Percentiles rank a stretch among this genome's conserved stretches.
These are phyloP conservation scores for Quercus lobata DNA, from an alignment of 331 rosid species.

Conservation along the genomic window DNA sequence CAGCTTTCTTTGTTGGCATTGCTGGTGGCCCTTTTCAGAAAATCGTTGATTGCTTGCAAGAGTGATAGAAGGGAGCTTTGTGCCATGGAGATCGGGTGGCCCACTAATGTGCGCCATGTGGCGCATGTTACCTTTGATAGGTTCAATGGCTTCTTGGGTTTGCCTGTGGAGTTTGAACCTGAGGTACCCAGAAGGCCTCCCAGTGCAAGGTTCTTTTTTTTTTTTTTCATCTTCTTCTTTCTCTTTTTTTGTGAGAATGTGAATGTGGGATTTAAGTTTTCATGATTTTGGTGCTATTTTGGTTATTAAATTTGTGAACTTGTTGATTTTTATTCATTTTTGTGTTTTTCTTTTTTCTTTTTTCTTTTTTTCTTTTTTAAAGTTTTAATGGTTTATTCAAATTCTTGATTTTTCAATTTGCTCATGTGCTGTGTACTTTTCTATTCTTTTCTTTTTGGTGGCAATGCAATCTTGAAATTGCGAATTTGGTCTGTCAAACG, in stretches of 20 bases:
- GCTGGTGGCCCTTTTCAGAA: slow-evolving; percentile 58
- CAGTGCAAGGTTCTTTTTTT: slow-evolving; percentile 68
- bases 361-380: neutral
- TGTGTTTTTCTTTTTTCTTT: neutral
- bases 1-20: slow-evolving; percentile 58
- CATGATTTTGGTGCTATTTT: neutral
- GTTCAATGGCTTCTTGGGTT: slow-evolving; percentile 90
- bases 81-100: slow-evolving; percentile 70
- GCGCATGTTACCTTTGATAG: slow-evolving; percentile 94
- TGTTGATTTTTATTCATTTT: neutral
- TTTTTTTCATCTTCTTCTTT: neutral
- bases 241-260: neutral
- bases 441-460: neutral
- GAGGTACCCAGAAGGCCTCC: slow-evolving; percentile 84
- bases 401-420: neutral
- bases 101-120: slow-evolving; percentile 82
- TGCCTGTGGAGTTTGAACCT: slow-evolving; percentile 87
- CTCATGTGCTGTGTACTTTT: neutral
- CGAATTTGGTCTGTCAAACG: neutral
- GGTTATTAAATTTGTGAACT: neutral
- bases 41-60: slow-evolving; percentile 46
- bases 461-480: neutral
- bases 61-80: slow-evolving; percentile 42
- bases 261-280: neutral
- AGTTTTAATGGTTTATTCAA: neutral